Percentiles rank a stretch among this genome's conserved stretches.
These are phyloP conservation scores for Nephelium lappaceum DNA, from an alignment of 345 rosid species.

Conservation along the genomic window DNA sequence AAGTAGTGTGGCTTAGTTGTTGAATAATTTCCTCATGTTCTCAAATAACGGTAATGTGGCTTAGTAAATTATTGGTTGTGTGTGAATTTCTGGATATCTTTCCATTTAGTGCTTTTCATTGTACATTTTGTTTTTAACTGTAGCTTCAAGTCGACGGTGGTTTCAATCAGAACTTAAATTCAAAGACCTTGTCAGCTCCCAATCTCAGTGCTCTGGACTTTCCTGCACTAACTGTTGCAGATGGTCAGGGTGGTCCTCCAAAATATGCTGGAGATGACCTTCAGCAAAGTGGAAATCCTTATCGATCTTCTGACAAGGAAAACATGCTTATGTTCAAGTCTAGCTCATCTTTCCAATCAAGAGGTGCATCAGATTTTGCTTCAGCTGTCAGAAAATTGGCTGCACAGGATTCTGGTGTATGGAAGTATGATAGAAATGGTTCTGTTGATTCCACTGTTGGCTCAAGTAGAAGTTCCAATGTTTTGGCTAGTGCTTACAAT, in stretches of 20 bases:
- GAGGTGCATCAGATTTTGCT: constrained; percentile 78
- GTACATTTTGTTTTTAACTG: constrained; percentile 32
- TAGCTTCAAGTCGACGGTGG: constrained; percentile 95
- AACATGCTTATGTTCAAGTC: constrained; percentile 75
- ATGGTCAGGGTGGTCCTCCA: constrained; percentile 55
- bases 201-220: constrained; percentile 79
- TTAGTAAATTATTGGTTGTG: constrained; percentile 6
- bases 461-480: constrained; percentile 76
- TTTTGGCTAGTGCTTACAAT: constrained; percentile 52
- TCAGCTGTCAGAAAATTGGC: constrained; percentile 93
- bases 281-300: constrained; percentile 62
- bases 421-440: constrained; percentile 86
- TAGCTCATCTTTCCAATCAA: constrained; percentile 51
- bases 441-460: constrained; percentile 75
- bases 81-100: not conserved
- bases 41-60: not conserved
- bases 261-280: constrained; percentile 73
- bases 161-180: constrained; percentile 65
- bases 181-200: constrained; percentile 72
- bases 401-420: constrained; percentile 75
- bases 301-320: constrained; percentile 70
- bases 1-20: not conserved
- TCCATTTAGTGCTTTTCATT: constrained; percentile 11
- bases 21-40: not conserved
- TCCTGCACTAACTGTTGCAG: constrained; percentile 71